Percentiles rank a stretch among this genome's conserved stretches.
phyloP scores from a whole-genome alignment of 1,139 yeast genomes.

The Lodderomyces metapsilosis region DNA sequence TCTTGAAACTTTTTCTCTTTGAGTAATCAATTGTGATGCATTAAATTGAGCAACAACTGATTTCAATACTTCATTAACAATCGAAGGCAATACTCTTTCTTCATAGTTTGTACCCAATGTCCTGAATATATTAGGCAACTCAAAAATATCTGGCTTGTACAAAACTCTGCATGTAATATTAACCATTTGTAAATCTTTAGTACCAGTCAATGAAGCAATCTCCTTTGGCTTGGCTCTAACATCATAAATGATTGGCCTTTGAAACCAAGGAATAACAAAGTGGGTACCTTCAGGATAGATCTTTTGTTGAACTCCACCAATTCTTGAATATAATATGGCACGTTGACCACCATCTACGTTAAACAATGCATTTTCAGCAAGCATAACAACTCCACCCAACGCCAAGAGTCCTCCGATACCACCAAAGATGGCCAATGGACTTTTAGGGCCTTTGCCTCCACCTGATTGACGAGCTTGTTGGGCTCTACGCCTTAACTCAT shows the following conservation, averaged over 20 bases:
- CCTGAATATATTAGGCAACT: slow-evolving; percentile 82
- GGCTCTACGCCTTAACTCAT: slow-evolving; percentile 65
- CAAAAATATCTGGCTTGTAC: slow-evolving; percentile 78
- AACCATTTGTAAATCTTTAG: slow-evolving; percentile 98
- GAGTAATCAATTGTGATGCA: slow-evolving; percentile 96
- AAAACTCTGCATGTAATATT: slow-evolving; percentile 96
- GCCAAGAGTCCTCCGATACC: slow-evolving; percentile 78
- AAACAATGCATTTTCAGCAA: slow-evolving; percentile 75
- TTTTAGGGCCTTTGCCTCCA: slow-evolving; percentile 37
- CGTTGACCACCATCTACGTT: slow-evolving; percentile 99
- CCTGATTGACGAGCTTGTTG: slow-evolving; percentile 37
- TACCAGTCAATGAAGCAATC: slow-evolving; percentile 96
- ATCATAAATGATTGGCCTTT: slow-evolving; percentile 88
- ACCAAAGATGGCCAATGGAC: slow-evolving; percentile 61
- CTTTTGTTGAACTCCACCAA: slow-evolving; percentile 81
- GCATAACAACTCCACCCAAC: slow-evolving; percentile 68
- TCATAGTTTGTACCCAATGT: slow-evolving; percentile 94
- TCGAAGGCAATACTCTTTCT: slow-evolving; percentile 93
- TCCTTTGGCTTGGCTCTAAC: slow-evolving; percentile 97
- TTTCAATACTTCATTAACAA: slow-evolving; percentile 94
- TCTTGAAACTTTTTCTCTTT: slow-evolving; percentile 92
- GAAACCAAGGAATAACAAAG: slow-evolving; percentile 90
- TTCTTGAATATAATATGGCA: slow-evolving; percentile 88
- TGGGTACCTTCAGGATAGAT: slow-evolving; percentile 96
- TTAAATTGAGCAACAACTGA: slow-evolving; percentile 97